These are phyloP conservation scores for Pseudocercospora cruenta DNA, from an alignment of 2,329 filamentous ascomycete species.

Conservation along the genomic window DNA sequence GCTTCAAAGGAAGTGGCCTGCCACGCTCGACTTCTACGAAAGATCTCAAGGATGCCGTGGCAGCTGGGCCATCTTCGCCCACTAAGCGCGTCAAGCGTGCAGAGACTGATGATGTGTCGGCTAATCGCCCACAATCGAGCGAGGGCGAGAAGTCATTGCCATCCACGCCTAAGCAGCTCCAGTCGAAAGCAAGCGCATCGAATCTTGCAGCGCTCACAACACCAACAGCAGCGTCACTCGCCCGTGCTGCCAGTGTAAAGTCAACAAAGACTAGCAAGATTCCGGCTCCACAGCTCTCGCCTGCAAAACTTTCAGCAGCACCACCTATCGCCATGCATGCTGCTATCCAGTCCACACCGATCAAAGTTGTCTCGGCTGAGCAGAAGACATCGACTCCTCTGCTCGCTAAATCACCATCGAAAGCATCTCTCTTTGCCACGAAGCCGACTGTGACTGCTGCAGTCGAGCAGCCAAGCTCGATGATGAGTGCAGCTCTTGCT, in stretches of 20 bases:
- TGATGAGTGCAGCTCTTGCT: conserved; percentile 31
- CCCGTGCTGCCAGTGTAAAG: conserved; percentile 61
- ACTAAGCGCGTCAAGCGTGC: conserved; percentile 66
- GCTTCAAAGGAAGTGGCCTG: conserved; percentile 29
- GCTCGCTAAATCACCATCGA: conserved; percentile 36
- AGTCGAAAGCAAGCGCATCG: conserved; percentile 49
- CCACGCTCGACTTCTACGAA: conserved; percentile 31
- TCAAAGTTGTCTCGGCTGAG: conserved; percentile 11
- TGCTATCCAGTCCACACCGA: not conserved
- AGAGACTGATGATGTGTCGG: conserved; percentile 70
- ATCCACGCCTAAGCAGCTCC: conserved; percentile 49
- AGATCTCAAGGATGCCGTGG: conserved; percentile 28
- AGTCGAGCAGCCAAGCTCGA: conserved; percentile 22
- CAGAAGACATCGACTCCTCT: conserved; percentile 28
- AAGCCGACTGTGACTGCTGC: not conserved
- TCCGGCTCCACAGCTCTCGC: conserved; percentile 33
- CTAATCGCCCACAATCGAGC: conserved; percentile 59
- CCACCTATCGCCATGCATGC: conserved; percentile 6
- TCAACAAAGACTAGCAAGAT: conserved; percentile 43
- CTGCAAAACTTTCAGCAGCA: conserved; percentile 25
- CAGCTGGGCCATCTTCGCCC: conserved; percentile 46
- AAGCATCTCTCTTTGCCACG: conserved; percentile 29
- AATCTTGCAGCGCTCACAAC: conserved; percentile 66
- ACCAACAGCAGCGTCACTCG: conserved; percentile 75
- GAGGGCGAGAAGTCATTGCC: conserved; percentile 47